Base-by-base conservation (phyloP, 1,284 basidiomycete genomes). In the Cutaneotrichosporon dermatis region DNA sequence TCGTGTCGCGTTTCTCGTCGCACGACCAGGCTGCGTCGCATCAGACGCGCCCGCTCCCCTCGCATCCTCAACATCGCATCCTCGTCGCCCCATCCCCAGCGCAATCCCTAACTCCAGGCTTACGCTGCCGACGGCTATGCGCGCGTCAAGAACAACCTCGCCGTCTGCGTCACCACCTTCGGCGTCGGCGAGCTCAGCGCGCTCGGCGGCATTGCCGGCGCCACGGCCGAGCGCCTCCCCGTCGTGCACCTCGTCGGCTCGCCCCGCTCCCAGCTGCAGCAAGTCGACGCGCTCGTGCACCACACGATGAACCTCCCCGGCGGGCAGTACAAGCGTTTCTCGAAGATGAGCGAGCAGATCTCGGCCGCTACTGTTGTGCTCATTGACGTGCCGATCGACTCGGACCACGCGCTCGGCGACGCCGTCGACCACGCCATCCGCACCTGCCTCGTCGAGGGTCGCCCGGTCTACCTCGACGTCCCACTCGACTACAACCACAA, bases 121-220 rank as follows among this genome's bases (percentile, higher is more conserved):
- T 96, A 96, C 74, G 92, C 92, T 15, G 90, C 90, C 0, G 93
- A 98, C 72, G 94, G 93, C 16, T 96, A 96, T 72, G 89, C 93
- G 36, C 85, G 93, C 55, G 86, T 92, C 53, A 90, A 90, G 68
- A 84, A 84, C 57, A 84, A 84, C 56, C 78, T 92, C 54, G 89
- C 89, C 50, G 89, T 87, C 6, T 74, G 92, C 6, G 78, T 86
- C 25, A 76, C 79, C 10, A 93, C 91, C 1, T 94, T 92, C 67
- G 92, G 92, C 61, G 93, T 96, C 10, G 93, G 91, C 51, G 93
- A 92, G 77, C 80, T 92, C 41, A 89, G 86, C 49, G 90, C 90
- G 4, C 85, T 88, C 9, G 72, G 70, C 59, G 51, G 87, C 85
- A 77, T 78, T n/a, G 77, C 79, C 9, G 80, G 79, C 12, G 69